A percentile compares a stretch with the other conserved stretches of the same genome.
Evolutionary conservation across 163 green algal genomes (phyloP).

Genomic region (Trebouxiophyceae sp.): DNA sequence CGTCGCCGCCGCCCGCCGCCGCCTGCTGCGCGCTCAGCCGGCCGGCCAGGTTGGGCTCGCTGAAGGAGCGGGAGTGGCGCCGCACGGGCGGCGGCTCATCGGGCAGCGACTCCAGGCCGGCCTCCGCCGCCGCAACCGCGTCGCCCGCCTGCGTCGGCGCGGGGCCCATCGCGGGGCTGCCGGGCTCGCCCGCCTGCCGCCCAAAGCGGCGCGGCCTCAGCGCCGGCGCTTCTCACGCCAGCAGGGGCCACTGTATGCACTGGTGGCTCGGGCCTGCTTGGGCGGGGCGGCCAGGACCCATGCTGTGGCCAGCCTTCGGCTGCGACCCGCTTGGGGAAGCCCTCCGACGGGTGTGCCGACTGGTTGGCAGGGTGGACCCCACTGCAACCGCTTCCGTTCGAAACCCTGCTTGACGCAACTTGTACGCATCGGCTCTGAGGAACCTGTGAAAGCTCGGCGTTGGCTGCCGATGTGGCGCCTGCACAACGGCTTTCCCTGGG

Average conservation of each 20-base stretch:
- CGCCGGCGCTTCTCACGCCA: neutral
- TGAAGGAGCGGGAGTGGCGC: constrained; percentile 12
- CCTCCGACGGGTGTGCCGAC: neutral
- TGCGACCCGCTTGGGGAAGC: neutral
- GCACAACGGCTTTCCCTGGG: too few species aligned
- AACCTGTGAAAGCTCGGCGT: too few species aligned
- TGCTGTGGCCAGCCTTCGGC: neutral
- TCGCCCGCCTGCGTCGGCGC: constrained; percentile 4
- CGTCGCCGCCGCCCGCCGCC: neutral
- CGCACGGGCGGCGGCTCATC: neutral
- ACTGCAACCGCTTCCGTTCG: too few species aligned
- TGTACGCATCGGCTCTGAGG: too few species aligned
- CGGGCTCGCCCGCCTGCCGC: neutral
- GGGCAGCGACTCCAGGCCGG: neutral
- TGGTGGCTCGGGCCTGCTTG: too few species aligned
- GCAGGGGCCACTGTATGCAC: too few species aligned
- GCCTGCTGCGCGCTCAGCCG: neutral
- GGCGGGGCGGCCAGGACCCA: too few species aligned
- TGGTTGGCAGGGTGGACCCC: too few species aligned
- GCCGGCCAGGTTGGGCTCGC: constrained; percentile 9
- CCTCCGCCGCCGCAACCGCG: neutral
- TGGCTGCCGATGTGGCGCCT: too few species aligned
- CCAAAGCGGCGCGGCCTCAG: neutral
- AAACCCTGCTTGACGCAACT: too few species aligned
- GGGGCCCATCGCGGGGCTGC: neutral